Evolutionary conservation across 1,284 basidiomycete genomes (phyloP), one percentile per base, ranked within the genome.

Genomic region (Takashimella tepidaria): DNA sequence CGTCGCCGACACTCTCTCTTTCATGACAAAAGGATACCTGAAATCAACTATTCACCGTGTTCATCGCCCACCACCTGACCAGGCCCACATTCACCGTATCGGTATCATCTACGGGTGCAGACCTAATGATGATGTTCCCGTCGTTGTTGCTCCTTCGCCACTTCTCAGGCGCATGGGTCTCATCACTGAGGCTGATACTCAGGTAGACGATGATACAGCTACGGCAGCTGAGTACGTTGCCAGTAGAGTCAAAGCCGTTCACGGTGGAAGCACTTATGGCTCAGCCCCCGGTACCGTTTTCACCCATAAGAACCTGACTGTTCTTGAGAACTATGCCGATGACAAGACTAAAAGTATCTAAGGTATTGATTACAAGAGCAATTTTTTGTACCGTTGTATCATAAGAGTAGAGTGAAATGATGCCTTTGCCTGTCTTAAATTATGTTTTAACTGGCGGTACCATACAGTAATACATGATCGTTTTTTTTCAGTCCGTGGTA

Each of bases 31-130:
- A 40, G 62, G 63, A 1, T 67, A 69, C 43, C 47, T 69, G 10
- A 66, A 63, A 53, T 58, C 55, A 43, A 66, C 67, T 10, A 62
- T 62, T 11, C 67, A 69, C 50, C 58, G 67, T 22, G 65, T 69
- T 1, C 51, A 50, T 16, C 55, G 60, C 20, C 65, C 67, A n/a
- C 65, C 67, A 1, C 55, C 61, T 43, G 65, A 67, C 52, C 67
- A 69, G 45, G 59, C 56, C 1, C 60, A 63, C 43, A 61, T 64
- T 21, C 59, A 59, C 52, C 62, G 65, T 37, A 59, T 62, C 27
- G 65, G 67, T 1, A 56, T 69, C 41, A 55, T 69, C 46, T 69
- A 66, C 55, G 64, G 64, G 44, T 63, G 63, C 47, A 51, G 67
- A 12, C 67, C 67, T 2, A 66, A 65, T 42, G 62, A 69, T 51